Evolutionary conservation across 257 asterid species (phyloP), one percentile per base, ranked within the genome.

Genomic region (Mentha longifolia): DNA sequence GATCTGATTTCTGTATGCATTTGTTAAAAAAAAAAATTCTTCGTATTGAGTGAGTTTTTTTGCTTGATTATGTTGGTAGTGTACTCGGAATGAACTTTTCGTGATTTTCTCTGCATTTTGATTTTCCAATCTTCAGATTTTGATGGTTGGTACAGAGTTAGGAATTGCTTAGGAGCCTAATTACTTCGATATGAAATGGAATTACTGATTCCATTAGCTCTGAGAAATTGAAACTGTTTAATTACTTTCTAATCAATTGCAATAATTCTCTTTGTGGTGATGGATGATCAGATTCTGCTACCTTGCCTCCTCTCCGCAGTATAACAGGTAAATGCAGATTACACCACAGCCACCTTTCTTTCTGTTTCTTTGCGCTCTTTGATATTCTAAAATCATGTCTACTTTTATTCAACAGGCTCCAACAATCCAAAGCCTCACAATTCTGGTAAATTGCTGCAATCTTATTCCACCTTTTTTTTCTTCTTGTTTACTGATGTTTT

Each of bases 271-370:
- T 54, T 61, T 17, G 5, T 67, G 72, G 3, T 52, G 61, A 65
- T 75, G 62, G 60, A 68, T 74, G 67, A 78, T 76, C 89, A 92
- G 97, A 79, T 73, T 35, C 82, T 60, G 56, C 83, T 68, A 66
- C 65, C 60, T 83, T 92, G 85, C 96, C 96, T 67, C 96, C 96
- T 57, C 85, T 92, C 67, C 81, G 57, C 42, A 74, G 86, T 81
- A 76, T 80, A 72, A 77, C 86, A 83, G 85, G 96, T 87, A 63
- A 1, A 25, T 41, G 43, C 59, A 50, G 61, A 68, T 61, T 33
- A 57, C 2, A 2, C 63, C 39, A 35, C 8, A 35, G 6, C 14
- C 14, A 8, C 14, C 14, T 65, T 46, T 54, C 13, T 8, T 10
- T 41, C 43, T 9, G 4, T 22, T 31, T 13, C 0, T 28, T 10